phyloP scores from a whole-genome alignment of 2,329 filamentous ascomycete species.

The Alternaria incomplexa region DNA sequence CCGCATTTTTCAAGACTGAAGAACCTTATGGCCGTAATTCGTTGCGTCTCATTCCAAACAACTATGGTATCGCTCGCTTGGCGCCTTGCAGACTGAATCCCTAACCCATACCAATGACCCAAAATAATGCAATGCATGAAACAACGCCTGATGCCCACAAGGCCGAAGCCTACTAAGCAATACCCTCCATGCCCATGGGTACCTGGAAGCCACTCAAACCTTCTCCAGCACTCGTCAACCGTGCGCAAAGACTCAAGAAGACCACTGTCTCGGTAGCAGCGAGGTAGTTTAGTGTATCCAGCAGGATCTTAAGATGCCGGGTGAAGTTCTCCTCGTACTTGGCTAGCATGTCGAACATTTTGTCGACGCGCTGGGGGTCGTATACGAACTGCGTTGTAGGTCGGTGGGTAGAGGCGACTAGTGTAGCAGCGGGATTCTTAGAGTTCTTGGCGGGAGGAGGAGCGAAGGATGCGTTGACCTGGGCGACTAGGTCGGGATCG shows the following conservation, averaged over 20 bases:
- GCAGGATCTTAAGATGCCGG: constrained; percentile 87
- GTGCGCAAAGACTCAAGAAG: constrained; percentile 82
- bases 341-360: constrained; percentile 83
- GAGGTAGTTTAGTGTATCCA: constrained; percentile 96
- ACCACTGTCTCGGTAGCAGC: constrained; percentile 97
- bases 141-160: background rate
- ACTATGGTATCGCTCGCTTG: constrained; percentile 17
- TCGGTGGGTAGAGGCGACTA: constrained; percentile 17
- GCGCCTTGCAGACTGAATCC: constrained; percentile 5
- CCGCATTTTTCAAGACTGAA: background rate
- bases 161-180: constrained; percentile 4
- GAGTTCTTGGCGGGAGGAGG: constrained; percentile 13
- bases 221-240: constrained; percentile 81
- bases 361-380: constrained; percentile 68
- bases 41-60: constrained; percentile 2
- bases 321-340: constrained; percentile 96
- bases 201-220: constrained; percentile 53
- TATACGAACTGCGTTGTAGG: constrained; percentile 52
- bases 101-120: background rate
- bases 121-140: background rate
- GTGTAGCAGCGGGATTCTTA: constrained; percentile 13
- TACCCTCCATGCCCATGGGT: constrained; percentile 32
- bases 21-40: constrained; percentile 1
- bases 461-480: constrained; percentile 62
- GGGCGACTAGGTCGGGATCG: constrained; percentile 75